These are phyloP conservation scores for Echinosophora koreensis DNA, from an alignment of 306 rosid species.

Conservation along the genomic window DNA sequence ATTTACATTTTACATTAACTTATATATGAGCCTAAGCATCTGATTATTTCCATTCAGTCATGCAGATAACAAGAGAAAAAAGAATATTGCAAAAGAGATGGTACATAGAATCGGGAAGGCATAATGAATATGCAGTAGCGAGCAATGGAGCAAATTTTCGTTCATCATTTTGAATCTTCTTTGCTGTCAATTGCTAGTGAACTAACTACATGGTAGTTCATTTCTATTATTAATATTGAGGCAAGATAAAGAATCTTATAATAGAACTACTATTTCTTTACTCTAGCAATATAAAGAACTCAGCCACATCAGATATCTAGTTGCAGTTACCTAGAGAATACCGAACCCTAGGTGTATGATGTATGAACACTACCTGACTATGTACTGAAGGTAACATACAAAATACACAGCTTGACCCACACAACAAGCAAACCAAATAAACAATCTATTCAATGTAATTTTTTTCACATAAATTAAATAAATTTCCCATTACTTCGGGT, in stretches of 20 bases:
- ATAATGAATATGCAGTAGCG: too few species aligned
- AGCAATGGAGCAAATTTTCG: too few species aligned
- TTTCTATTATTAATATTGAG: too few species aligned
- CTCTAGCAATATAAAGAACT: not conserved
- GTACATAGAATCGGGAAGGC: too few species aligned
- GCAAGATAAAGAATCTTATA: not conserved
- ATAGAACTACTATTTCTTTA: not conserved
- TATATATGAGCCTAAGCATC: not conserved
- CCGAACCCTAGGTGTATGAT: not conserved
- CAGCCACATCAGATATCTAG: not conserved
- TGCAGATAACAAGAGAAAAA: too few species aligned
- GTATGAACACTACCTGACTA: not conserved
- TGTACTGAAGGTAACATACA: conserved; percentile 3
- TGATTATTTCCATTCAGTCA: not conserved
- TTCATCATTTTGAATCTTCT: not conserved
- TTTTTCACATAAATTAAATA: not conserved
- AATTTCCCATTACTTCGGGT: conserved; percentile 25
- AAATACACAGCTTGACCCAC: conserved; percentile 2
- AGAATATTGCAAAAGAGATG: too few species aligned
- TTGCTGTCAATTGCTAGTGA: not conserved
- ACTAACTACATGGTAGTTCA: too few species aligned
- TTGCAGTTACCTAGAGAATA: not conserved
- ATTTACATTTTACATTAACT: not conserved
- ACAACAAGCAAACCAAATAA: conserved; percentile 3
- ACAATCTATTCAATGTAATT: not conserved